phyloP scores from a whole-genome alignment of 257 asterid species.

The Solanum bulbocastanum region DNA sequence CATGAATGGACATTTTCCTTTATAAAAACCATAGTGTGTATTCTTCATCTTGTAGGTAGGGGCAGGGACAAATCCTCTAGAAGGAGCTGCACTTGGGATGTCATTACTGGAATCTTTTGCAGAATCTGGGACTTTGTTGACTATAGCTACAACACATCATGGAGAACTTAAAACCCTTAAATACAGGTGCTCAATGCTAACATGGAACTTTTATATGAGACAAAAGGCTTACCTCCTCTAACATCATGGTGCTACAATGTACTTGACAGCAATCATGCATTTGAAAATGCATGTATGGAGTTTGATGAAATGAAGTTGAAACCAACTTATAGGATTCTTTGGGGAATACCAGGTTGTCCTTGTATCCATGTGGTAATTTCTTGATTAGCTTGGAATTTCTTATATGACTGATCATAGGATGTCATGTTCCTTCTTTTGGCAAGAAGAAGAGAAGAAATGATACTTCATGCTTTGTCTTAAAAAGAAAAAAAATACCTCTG shows the following conservation, averaged over 20 bases:
- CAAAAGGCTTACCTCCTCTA: constrained; percentile 5
- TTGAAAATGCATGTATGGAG: constrained; percentile 98
- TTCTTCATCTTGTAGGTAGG: constrained; percentile 55
- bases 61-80: constrained; percentile 97
- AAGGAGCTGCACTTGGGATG: constrained; percentile 99
- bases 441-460: neutral
- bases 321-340: constrained; percentile 91
- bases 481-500: neutral
- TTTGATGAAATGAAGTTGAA: constrained; percentile 84
- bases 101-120: constrained; percentile 90
- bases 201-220: constrained; percentile 4
- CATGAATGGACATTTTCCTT: neutral
- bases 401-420: neutral
- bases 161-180: constrained; percentile 97
- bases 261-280: constrained; percentile 58
- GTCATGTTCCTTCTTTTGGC: neutral
- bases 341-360: constrained; percentile 94
- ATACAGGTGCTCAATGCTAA: constrained; percentile 54
- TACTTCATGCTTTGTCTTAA: neutral
- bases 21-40: neutral
- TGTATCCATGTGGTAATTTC: constrained; percentile 4
- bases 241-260: constrained; percentile 16
- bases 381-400: neutral
- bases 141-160: constrained; percentile 92
- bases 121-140: constrained; percentile 63